Evolutionary conservation across 345 rosid genomes (phyloP).

Genomic region (Populus nigra): DNA sequence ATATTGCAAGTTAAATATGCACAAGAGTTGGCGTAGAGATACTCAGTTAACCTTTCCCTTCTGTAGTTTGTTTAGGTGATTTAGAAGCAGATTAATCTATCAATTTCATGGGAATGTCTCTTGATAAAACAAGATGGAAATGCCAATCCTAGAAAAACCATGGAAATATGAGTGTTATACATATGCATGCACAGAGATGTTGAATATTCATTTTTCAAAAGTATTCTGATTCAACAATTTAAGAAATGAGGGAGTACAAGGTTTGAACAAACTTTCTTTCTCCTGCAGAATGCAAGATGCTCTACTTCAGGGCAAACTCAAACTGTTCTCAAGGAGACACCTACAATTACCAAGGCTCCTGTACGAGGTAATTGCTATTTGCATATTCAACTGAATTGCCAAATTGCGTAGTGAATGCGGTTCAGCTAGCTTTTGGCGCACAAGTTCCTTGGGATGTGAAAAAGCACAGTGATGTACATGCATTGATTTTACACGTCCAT

Average conservation of each 20-base stretch:
- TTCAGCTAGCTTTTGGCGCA: background rate
- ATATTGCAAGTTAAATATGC: background rate
- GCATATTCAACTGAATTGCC: background rate
- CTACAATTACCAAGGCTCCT: conserved; percentile 86
- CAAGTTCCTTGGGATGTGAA: background rate
- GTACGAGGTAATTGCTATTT: conserved; percentile 49
- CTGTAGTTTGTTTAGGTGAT: background rate
- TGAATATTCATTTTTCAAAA: background rate
- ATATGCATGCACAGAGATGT: background rate
- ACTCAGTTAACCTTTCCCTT: background rate
- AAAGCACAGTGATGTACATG: background rate
- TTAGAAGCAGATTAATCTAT: background rate
- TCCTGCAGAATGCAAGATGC: conserved; percentile 60
- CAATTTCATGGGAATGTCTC: too few relatives aligned
- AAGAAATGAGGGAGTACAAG: background rate
- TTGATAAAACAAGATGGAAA: background rate
- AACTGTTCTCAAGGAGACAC: conserved; percentile 69
- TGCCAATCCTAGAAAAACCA: background rate
- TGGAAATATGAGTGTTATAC: background rate
- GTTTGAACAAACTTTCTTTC: background rate
- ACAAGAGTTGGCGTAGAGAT: background rate
- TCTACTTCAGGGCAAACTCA: conserved; percentile 79
- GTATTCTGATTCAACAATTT: background rate
- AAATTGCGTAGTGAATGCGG: background rate
- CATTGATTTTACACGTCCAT: background rate